Conservation (phyloP, 345 rosid genomes). For the Euphorbia peplus region DNA sequence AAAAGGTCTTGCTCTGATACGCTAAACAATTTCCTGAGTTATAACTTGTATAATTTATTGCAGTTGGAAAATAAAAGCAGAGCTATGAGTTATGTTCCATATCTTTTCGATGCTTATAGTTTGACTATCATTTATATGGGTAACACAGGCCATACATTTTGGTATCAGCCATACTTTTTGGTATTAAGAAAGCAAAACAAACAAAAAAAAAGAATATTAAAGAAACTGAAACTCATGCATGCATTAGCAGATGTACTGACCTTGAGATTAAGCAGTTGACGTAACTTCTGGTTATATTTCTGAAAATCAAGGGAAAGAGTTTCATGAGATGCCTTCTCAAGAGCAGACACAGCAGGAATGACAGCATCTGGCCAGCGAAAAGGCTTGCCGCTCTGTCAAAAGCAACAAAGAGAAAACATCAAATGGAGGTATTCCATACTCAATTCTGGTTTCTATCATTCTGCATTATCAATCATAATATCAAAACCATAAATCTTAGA, state of each 20-base stretch:
- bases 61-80: too few relatives aligned
- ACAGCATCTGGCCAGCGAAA: conserved; percentile 92
- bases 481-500: background rate
- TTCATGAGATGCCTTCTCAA: conserved; percentile 80
- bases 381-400: conserved; percentile 43
- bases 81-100: too few relatives aligned
- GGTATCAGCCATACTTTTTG: background rate
- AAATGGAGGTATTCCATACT: conserved; percentile 14
- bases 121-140: too few relatives aligned
- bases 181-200: background rate
- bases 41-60: too few relatives aligned
- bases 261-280: conserved; percentile 83
- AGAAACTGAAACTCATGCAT: background rate
- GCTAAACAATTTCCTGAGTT: too few relatives aligned
- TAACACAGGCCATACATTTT: too few relatives aligned
- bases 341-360: conserved; percentile 65
- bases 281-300: conserved; percentile 86
- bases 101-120: too few relatives aligned
- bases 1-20: too few relatives aligned
- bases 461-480: conserved; percentile 5
- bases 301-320: conserved; percentile 68
- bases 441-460: background rate
- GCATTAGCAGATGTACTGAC: conserved; percentile 29
- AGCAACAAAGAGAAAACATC: conserved; percentile 5
- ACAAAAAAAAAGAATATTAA: background rate